Evolutionary conservation across 2,329 filamentous ascomycete species (phyloP).

Genomic region (Tricladium varicosporioides): DNA sequence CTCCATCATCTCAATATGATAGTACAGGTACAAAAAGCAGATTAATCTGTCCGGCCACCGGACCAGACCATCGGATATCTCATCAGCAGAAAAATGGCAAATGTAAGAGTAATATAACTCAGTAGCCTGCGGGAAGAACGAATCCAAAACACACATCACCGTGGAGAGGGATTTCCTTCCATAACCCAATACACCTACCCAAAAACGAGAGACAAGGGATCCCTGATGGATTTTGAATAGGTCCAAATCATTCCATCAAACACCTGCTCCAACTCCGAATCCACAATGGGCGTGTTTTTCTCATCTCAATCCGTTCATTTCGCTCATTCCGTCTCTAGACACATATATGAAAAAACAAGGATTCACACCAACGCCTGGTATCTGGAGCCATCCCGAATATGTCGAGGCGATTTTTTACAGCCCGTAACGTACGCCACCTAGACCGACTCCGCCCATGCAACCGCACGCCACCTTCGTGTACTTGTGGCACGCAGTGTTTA

Average conservation of each 20-base stretch:
- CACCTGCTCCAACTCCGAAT: slow-evolving; percentile 14
- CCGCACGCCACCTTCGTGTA: slow-evolving; percentile 11
- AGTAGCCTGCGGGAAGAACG: background rate
- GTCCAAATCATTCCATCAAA: slow-evolving; percentile 1
- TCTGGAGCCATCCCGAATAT: slow-evolving; percentile 17
- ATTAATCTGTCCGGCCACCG: slow-evolving; percentile 9
- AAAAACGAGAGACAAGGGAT: slow-evolving; percentile 3
- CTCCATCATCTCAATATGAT: background rate
- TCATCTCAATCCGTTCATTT: background rate
- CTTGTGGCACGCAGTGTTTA: background rate
- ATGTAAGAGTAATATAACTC: background rate
- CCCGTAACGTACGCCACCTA: slow-evolving; percentile 19
- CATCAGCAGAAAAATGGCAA: background rate
- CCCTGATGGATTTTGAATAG: slow-evolving; percentile 4
- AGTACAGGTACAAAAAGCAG: slow-evolving; percentile 23
- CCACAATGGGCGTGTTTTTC: slow-evolving; percentile 1
- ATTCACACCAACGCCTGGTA: slow-evolving; percentile 16
- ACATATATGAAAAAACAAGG: slow-evolving; percentile 8
- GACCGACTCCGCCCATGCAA: slow-evolving; percentile 7
- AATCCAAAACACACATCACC: slow-evolving; percentile 5
- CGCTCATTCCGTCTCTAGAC: background rate
- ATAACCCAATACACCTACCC: background rate
- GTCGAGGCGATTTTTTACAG: slow-evolving; percentile 10
- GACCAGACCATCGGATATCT: slow-evolving; percentile 23
- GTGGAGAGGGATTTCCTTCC: slow-evolving; percentile 19